These are phyloP conservation scores for Neurospora sp. DNA, from an alignment of 2,329 filamentous ascomycete genomes.

Conservation along the genomic window DNA sequence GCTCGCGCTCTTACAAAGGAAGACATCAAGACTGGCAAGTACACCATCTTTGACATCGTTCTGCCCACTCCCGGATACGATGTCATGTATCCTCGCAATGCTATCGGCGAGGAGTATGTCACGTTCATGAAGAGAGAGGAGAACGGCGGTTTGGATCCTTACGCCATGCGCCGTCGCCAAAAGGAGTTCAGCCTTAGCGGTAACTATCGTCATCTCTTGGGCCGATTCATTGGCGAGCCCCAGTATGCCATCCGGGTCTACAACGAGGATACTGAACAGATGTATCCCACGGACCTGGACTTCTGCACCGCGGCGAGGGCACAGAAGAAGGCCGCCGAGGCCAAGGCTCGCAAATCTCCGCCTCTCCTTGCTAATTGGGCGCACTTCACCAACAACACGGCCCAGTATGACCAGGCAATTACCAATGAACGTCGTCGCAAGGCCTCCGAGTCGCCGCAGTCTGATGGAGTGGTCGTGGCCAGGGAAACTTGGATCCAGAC, in stretches of 20 bases:
- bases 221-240: constrained; percentile 55
- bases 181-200: constrained; percentile 85
- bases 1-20: constrained; percentile 65
- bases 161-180: constrained; percentile 76
- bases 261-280: constrained; percentile 62
- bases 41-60: constrained; percentile 78
- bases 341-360: constrained; percentile 9
- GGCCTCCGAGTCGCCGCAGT: constrained; percentile 19
- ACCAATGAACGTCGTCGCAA: constrained; percentile 20
- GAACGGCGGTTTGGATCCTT: constrained; percentile 72
- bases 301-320: constrained; percentile 39
- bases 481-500: constrained; percentile 33
- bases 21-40: constrained; percentile 70
- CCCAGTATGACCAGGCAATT: constrained; percentile 13
- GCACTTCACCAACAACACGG: constrained; percentile 12
- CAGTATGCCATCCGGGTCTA: constrained; percentile 65
- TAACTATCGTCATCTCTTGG: constrained; percentile 76
- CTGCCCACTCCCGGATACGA: constrained; percentile 90
- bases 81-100: constrained; percentile 75
- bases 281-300: constrained; percentile 82
- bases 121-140: constrained; percentile 74
- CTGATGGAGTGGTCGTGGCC: constrained; percentile 17
- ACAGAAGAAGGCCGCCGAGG: constrained; percentile 15
- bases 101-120: constrained; percentile 73
- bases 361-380: constrained; percentile 10